Evolutionary conservation across 179 eudicot species (phyloP).

Genomic region (Monotropa hypopitys): DNA sequence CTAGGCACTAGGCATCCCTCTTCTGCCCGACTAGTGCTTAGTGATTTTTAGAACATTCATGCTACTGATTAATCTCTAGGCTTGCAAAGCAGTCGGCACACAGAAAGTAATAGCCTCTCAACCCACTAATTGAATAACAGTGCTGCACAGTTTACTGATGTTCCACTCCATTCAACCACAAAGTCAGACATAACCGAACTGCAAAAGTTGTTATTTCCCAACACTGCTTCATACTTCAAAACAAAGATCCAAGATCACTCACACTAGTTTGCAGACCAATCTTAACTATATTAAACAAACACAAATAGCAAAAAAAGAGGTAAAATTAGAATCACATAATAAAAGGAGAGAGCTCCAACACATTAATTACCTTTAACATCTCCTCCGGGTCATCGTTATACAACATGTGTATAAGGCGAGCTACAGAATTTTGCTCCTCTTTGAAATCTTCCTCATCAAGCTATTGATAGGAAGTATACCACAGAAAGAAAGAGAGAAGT

Average conservation of each 20-base stretch:
- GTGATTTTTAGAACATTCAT: too few relatives aligned
- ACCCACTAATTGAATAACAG: background rate
- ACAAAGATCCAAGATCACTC: background rate
- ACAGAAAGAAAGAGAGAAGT: background rate
- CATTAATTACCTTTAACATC: slow-evolving; percentile 66
- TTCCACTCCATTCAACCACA: background rate
- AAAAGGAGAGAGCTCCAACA: background rate
- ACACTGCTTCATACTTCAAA: background rate
- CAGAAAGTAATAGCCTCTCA: background rate
- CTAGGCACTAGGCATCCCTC: too few relatives aligned
- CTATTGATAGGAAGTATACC: slow-evolving; percentile 23
- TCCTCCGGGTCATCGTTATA: slow-evolving; percentile 79
- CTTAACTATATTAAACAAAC: background rate
- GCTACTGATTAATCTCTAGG: background rate
- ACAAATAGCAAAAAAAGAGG: background rate
- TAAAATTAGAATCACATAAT: background rate
- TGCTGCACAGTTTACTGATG: background rate
- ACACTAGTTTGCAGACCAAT: background rate
- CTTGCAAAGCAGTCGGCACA: background rate
- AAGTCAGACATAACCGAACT: background rate
- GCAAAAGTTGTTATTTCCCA: background rate
- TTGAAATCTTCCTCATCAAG: slow-evolving; percentile 91
- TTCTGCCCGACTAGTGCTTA: too few relatives aligned
- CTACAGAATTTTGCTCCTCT: slow-evolving; percentile 94
- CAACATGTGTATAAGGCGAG: slow-evolving; percentile 93